A percentile compares a stretch with the other conserved stretches of the same genome.
phyloP scores from a whole-genome alignment of 1,284 basidiomycete genomes.

The Polyporus tsugae region DNA sequence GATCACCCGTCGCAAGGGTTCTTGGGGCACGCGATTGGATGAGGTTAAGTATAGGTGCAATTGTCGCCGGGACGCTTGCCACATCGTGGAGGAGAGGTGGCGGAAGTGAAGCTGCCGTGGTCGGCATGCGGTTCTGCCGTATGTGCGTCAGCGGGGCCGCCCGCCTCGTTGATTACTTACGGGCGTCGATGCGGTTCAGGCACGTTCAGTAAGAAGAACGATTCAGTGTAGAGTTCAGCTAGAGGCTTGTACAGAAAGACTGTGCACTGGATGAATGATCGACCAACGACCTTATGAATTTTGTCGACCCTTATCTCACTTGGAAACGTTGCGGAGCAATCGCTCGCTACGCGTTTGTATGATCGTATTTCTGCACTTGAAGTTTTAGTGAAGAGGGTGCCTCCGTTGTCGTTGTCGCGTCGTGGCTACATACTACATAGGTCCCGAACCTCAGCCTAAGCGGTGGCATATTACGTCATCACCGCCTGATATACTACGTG shows the following conservation, averaged over 20 bases:
- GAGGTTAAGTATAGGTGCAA: slow-evolving; percentile 2
- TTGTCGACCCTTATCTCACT: not conserved
- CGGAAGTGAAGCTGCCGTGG: not conserved
- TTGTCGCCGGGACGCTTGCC: not conserved
- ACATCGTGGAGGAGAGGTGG: not conserved
- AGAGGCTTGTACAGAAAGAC: not conserved
- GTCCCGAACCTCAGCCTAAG: too few species aligned
- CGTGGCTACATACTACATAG: too few species aligned
- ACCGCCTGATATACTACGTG: not conserved
- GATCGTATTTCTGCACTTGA: not conserved
- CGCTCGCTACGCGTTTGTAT: not conserved
- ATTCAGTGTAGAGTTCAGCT: not conserved
- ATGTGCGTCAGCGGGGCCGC: not conserved
- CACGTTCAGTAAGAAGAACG: not conserved
- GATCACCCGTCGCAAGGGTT: not conserved
- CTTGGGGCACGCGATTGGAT: not conserved
- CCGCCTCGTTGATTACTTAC: not conserved
- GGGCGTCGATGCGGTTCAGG: not conserved
- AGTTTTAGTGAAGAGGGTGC: not conserved
- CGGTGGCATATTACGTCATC: not conserved
- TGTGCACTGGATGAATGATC: not conserved
- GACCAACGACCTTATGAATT: not conserved
- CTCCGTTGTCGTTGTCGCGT: too few species aligned
- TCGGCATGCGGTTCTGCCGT: not conserved
- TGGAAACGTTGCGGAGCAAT: not conserved